Percentiles rank a stretch among this genome's conserved stretches.
phyloP scores from a whole-genome alignment of 2,329 filamentous ascomycete species.

The Diaporthe eres region DNA sequence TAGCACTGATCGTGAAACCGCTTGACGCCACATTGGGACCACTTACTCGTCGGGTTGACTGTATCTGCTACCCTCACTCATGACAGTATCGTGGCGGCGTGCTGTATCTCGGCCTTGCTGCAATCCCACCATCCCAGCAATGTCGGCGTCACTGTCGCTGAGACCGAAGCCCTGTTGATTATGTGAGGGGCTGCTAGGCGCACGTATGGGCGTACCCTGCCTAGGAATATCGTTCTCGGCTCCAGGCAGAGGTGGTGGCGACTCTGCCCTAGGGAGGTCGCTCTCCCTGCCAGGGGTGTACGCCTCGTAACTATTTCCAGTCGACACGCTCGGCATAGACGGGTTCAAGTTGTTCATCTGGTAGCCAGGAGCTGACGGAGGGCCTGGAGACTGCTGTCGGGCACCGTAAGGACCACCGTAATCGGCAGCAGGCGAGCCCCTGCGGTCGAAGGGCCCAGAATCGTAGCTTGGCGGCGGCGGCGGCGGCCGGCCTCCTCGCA shows the following conservation, averaged over 20 bases:
- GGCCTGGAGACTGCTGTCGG: conserved; percentile 56
- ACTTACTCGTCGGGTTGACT: conserved; percentile 78
- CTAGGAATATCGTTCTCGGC: conserved; percentile 51
- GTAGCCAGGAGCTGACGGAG: conserved; percentile 53
- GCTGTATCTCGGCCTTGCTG: conserved; percentile 51
- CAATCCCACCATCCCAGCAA: conserved; percentile 76
- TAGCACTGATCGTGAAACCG: not conserved
- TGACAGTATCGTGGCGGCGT: conserved; percentile 63
- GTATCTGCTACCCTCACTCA: conserved; percentile 80
- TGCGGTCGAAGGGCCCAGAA: conserved; percentile 54
- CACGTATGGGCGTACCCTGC: conserved; percentile 77
- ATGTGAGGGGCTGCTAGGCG: conserved; percentile 66
- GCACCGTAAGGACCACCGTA: conserved; percentile 54
- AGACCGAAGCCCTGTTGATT: conserved; percentile 60
- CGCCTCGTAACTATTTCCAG: conserved; percentile 55
- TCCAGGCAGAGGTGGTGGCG: conserved; percentile 72
- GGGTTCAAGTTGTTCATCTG: conserved; percentile 54
- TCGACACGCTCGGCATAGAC: conserved; percentile 54
- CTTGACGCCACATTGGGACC: not conserved
- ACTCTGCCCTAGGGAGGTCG: conserved; percentile 72
- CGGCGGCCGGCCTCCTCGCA: conserved; percentile 57
- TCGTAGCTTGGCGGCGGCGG: conserved; percentile 63
- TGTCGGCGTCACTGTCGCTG: conserved; percentile 78
- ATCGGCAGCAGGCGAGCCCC: conserved; percentile 53
- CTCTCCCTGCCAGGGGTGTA: conserved; percentile 59